A percentile compares a stretch with the other conserved stretches of the same genome.
These are phyloP conservation scores for Rubia occidens DNA, from an alignment of 305 asterid genomes.

Conservation along the genomic window DNA sequence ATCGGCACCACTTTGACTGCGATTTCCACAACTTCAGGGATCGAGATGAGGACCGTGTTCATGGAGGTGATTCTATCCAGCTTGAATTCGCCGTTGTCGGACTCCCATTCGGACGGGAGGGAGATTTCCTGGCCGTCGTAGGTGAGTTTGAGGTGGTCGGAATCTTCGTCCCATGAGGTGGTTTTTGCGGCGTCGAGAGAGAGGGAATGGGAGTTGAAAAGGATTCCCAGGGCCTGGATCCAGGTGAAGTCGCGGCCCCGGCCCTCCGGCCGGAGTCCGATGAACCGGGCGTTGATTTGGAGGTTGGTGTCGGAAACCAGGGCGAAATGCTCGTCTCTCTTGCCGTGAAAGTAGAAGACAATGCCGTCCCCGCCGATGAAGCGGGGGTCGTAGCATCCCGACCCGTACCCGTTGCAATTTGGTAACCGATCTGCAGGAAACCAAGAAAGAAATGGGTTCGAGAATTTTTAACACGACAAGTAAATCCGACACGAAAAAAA, in stretches of 20 bases:
- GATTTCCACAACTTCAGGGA: conserved; percentile 17
- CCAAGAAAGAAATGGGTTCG: background rate
- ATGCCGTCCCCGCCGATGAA: conserved; percentile 22
- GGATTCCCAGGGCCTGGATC: conserved; percentile 22
- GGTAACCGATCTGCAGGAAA: conserved; percentile 15
- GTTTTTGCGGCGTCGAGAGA: conserved; percentile 19
- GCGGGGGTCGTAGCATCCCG: conserved; percentile 24
- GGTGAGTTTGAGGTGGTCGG: conserved; percentile 16
- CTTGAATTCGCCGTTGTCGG: conserved; percentile 2
- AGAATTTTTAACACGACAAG: background rate
- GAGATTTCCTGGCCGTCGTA: conserved; percentile 11
- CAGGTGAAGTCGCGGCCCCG: conserved; percentile 23
- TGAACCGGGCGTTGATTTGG: conserved; percentile 22
- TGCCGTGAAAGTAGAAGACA: conserved; percentile 32
- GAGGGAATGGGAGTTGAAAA: conserved; percentile 20
- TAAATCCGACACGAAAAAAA: background rate
- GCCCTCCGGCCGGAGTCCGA: conserved; percentile 16
- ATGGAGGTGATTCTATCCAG: conserved; percentile 19
- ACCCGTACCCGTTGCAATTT: conserved; percentile 22
- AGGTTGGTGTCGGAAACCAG: conserved; percentile 23
- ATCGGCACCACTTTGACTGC: conserved; percentile 23
- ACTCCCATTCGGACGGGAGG: conserved; percentile 13
- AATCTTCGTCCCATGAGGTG: conserved; percentile 15
- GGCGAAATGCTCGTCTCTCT: conserved; percentile 20
- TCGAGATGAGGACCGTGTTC: conserved; percentile 9